Evolutionary conservation across 148 eudicot genomes (phyloP), one percentile per base, ranked within the genome.

Genomic region (Camellia granthamiana): DNA sequence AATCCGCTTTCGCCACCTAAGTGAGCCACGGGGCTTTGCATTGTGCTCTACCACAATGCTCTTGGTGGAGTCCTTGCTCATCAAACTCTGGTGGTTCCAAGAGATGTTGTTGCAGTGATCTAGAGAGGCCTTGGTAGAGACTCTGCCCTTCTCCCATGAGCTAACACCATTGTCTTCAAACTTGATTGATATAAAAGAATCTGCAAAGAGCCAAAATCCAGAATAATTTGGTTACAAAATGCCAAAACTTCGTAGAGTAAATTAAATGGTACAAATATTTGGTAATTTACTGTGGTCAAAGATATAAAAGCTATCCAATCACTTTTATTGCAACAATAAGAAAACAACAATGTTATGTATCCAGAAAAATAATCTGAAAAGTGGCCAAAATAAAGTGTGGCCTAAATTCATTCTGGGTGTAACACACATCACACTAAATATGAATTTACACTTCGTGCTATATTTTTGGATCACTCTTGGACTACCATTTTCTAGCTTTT

Each of bases 111-210:
- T 75, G 82, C 84, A 79, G 60, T 81, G 83, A 59, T 86, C 87
- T 68, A 76, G 56, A 54, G 88, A 78, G 72, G 77, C 82, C 70
- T 81, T 83, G 38, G 38, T 30, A 11, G 89, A 80, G 38, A 81
- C 78, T 83, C 59, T 78, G 63, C 79, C 81, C 81, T 90, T 86
- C 83, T 92, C 95, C 95, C 95, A 92, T 81, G 91, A 83, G 66
- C 86, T 88, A 18, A 82, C 88, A 21, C 91, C 93, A 83, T 90
- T 87, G 51, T 86, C 90, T 81, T 88, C 95, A 81, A 92, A 92
- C 77, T 86, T 92, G 74, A 92, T 90, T 78, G 95, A 92, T 84
- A 92, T 90, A 46, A 86, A 92, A 30, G 95, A 90, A 42, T 92
- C 95, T 83, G 80, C 16, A 61, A 61, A 64, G 41, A 5, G 2